Percentiles rank a stretch among this genome's conserved stretches.
These are phyloP conservation scores for Xylaria sp. DNA, from an alignment of 2,329 filamentous ascomycete genomes.

Conservation along the genomic window DNA sequence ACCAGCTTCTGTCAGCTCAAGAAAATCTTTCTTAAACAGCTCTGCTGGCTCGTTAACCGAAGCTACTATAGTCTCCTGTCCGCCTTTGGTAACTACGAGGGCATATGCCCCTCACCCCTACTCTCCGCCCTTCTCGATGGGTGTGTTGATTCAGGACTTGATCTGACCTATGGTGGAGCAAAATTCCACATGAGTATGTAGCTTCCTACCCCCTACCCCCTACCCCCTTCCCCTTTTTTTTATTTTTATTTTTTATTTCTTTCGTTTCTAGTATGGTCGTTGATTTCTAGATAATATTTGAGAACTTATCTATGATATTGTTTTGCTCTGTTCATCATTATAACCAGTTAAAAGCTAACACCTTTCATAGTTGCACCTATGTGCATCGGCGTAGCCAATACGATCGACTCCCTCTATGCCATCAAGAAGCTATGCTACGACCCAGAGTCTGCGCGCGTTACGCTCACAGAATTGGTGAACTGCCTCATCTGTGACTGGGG, in stretches of 20 bases:
- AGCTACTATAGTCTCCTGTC: slow-evolving; percentile 17
- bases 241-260: background rate
- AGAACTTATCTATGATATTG: too few relatives aligned
- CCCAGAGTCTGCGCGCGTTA: slow-evolving; percentile 21
- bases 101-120: slow-evolving; percentile 32
- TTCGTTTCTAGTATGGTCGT: too few relatives aligned
- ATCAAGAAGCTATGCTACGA: slow-evolving; percentile 35
- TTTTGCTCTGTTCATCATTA: background rate
- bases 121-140: slow-evolving; percentile 31
- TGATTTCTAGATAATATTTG: too few relatives aligned
- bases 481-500: slow-evolving; percentile 36
- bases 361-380: slow-evolving; percentile 23
- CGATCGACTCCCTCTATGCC: slow-evolving; percentile 34
- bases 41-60: slow-evolving; percentile 21
- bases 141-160: slow-evolving; percentile 30
- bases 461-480: slow-evolving; percentile 21
- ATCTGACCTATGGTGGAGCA: slow-evolving; percentile 32
- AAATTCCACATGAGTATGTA: slow-evolving; percentile 35
- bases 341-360: slow-evolving; percentile 6
- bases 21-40: slow-evolving; percentile 30
- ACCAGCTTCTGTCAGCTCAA: slow-evolving; percentile 18
- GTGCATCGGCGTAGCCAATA: slow-evolving; percentile 31
- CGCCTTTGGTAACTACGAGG: slow-evolving; percentile 29
- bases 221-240: background rate
- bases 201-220: background rate